Evolutionary conservation across 345 rosid species (phyloP).

Genomic region (Abelmoschus esculentus): DNA sequence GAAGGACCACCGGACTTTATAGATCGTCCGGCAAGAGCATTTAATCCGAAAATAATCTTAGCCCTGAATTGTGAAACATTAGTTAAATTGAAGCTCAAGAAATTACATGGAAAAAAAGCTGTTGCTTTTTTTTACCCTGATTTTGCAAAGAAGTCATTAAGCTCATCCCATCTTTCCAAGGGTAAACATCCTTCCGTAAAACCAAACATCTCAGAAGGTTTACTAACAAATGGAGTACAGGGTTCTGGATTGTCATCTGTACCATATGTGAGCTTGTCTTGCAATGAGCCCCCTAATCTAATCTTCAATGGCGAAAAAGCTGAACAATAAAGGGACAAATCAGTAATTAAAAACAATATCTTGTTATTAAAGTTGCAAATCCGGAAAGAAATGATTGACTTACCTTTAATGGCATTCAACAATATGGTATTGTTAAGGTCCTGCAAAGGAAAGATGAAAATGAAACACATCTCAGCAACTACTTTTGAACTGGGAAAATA

Average conservation of each 20-base stretch:
- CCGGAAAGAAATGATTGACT: neutral
- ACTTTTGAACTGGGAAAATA: neutral
- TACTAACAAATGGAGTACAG: conserved; percentile 35
- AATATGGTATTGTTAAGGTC: conserved; percentile 44
- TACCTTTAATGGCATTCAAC: conserved; percentile 55
- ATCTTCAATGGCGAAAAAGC: conserved; percentile 70
- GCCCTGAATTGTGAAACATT: conserved; percentile 25
- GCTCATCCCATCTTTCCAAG: conserved; percentile 62
- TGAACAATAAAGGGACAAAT: conserved; percentile 19
- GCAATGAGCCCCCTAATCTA: conserved; percentile 64
- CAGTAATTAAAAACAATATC: neutral
- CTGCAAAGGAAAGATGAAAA: conserved; percentile 28
- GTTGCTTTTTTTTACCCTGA: conserved; percentile 30
- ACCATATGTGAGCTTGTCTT: conserved; percentile 56
- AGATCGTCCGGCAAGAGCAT: conserved; percentile 47
- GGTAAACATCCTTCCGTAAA: conserved; percentile 60
- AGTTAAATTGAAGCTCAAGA: neutral
- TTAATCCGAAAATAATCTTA: conserved; percentile 53
- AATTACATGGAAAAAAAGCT: neutral
- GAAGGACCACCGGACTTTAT: conserved; percentile 35
- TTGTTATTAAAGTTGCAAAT: neutral
- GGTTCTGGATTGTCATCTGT: conserved; percentile 31
- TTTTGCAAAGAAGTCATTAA: conserved; percentile 50
- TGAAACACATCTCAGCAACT: neutral
- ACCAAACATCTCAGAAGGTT: conserved; percentile 39